Evolutionary conservation across 1,139 yeast species (phyloP).

Genomic region (Petasospora rhodanensis): DNA sequence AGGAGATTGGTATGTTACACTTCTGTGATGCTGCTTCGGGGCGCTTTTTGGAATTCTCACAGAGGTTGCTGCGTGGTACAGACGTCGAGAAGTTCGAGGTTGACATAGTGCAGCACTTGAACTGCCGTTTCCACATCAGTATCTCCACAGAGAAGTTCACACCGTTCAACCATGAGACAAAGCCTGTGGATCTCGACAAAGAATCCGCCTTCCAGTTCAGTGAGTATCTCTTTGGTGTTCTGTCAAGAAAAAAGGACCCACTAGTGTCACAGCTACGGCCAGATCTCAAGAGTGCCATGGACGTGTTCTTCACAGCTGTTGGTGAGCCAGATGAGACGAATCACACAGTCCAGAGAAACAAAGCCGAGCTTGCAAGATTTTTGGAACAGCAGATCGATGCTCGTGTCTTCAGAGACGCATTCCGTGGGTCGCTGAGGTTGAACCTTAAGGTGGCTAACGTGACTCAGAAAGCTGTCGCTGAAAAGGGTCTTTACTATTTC

Average conservation of each 20-base stretch:
- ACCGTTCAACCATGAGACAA: conserved; percentile 67
- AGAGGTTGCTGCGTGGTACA: conserved; percentile 46
- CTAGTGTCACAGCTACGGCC: conserved; percentile 50
- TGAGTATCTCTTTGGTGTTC: conserved; percentile 56
- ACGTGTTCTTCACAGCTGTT: conserved; percentile 64
- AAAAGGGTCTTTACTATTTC: conserved; percentile 65
- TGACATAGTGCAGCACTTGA: conserved; percentile 68
- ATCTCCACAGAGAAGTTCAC: conserved; percentile 54
- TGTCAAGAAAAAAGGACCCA: conserved; percentile 58
- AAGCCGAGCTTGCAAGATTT: conserved; percentile 43
- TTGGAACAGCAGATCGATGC: conserved; percentile 50
- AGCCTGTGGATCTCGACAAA: conserved; percentile 36
- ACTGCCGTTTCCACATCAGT: conserved; percentile 71
- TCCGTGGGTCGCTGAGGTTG: conserved; percentile 49
- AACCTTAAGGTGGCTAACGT: conserved; percentile 34
- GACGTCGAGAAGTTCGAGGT: conserved; percentile 44
- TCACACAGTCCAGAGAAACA: conserved; percentile 35
- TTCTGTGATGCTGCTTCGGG: conserved; percentile 70
- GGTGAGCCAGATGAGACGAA: conserved; percentile 60
- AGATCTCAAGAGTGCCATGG: conserved; percentile 70
- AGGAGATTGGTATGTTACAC: conserved; percentile 62
- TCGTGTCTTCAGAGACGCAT: conserved; percentile 47
- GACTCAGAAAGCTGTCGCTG: conserved; percentile 34
- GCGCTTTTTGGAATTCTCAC: conserved; percentile 54
- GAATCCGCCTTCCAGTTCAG: conserved; percentile 56